phyloP scores from a whole-genome alignment of 768 basidiomycete species.

The Lactarius hengduanensis region DNA sequence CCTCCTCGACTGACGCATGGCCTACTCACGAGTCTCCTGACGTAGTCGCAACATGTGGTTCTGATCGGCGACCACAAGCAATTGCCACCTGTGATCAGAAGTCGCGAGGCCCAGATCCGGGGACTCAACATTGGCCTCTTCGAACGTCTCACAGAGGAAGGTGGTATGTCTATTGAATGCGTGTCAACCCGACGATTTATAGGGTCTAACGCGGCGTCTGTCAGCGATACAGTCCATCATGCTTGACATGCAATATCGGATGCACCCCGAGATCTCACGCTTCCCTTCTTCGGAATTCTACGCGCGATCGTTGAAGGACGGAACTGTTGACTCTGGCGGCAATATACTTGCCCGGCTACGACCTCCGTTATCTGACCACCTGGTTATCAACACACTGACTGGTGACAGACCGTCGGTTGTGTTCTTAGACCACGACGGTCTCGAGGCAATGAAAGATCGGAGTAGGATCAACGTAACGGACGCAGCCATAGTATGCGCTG shows the following conservation, averaged over 20 bases:
- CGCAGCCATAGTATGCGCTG: conserved; percentile 69
- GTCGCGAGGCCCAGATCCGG: conserved; percentile 65
- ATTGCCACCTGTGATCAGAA: conserved; percentile 83
- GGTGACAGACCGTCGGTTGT: conserved; percentile 61
- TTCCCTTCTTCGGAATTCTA: conserved; percentile 91
- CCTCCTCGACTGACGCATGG: conserved; percentile 22
- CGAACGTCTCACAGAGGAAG: conserved; percentile 83
- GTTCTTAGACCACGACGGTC: conserved; percentile 77
- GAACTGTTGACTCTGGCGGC: conserved; percentile 59
- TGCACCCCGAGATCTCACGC: conserved; percentile 87
- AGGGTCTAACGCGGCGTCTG: conserved; percentile 8
- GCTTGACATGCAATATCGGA: conserved; percentile 93
- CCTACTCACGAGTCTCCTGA: conserved; percentile 20
- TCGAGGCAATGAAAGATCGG: conserved; percentile 63
- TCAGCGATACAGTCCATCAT: conserved; percentile 84
- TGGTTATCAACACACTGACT: conserved; percentile 39
- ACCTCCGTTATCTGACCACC: conserved; percentile 61
- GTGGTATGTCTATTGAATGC: conserved; percentile 48
- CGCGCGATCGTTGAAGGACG: conserved; percentile 63
- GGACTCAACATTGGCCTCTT: conserved; percentile 84
- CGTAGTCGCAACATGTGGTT: conserved; percentile 74
- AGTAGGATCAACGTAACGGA: conserved; percentile 80
- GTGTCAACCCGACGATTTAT: neutral
- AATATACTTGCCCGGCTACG: conserved; percentile 48
- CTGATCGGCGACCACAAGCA: conserved; percentile 98